Evolutionary conservation across 2,329 filamentous ascomycete genomes (phyloP).

Genomic region (Zymoseptoria tritici): DNA sequence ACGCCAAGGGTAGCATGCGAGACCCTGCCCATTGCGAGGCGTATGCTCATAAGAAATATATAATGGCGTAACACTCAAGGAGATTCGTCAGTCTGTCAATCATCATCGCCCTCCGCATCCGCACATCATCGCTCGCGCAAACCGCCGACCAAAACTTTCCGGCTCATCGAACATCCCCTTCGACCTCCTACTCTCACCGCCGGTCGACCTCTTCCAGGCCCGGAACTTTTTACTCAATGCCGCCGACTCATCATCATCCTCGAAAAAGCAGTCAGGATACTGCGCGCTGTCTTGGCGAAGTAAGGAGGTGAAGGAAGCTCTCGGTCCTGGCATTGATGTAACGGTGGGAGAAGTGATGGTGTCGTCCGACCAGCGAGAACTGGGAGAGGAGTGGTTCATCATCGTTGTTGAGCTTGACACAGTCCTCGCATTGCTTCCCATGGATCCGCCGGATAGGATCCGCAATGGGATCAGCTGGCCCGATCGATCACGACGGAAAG

Average conservation of each 20-base stretch:
- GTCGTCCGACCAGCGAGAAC: slow-evolving; percentile 23
- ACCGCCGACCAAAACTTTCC: neutral
- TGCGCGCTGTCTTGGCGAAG: slow-evolving; percentile 6
- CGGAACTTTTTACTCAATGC: slow-evolving; percentile 20
- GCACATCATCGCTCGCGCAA: slow-evolving; percentile 7
- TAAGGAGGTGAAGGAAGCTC: slow-evolving; percentile 21
- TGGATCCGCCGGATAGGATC: slow-evolving; percentile 18
- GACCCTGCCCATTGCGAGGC: too few species aligned
- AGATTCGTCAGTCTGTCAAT: neutral
- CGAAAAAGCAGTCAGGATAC: slow-evolving; percentile 28
- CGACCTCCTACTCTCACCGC: neutral
- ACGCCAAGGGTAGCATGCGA: too few species aligned
- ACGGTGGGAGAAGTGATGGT: slow-evolving; percentile 20
- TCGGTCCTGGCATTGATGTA: slow-evolving; percentile 12
- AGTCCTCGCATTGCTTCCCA: neutral
- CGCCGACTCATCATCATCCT: slow-evolving; percentile 18
- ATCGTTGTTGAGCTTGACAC: slow-evolving; percentile 7
- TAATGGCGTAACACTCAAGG: neutral
- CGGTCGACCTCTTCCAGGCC: slow-evolving; percentile 12
- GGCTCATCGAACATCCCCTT: slow-evolving; percentile 1
- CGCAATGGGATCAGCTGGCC: slow-evolving; percentile 16
- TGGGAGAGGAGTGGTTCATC: neutral
- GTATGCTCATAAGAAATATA: neutral
- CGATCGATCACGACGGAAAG: slow-evolving; percentile 9
- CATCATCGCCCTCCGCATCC: slow-evolving; percentile 12